These are phyloP conservation scores for Harrya chromipes DNA, from an alignment of 768 basidiomycete species.

Conservation along the genomic window DNA sequence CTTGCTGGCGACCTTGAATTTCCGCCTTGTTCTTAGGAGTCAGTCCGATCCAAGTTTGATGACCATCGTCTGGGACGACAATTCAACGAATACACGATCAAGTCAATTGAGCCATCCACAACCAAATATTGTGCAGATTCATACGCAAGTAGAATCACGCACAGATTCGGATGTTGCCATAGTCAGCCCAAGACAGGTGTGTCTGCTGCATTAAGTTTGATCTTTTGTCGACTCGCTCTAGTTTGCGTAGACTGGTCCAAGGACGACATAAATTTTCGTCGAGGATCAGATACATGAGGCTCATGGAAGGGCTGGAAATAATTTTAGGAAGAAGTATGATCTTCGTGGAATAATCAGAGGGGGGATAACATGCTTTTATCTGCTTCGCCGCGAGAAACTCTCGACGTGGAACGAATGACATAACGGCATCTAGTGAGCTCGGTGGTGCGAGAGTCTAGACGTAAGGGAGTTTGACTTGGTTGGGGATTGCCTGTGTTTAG, in stretches of 20 bases:
- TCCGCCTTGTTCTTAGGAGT: conserved; percentile 7
- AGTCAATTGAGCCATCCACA: background rate
- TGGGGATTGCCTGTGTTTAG: conserved; percentile 12
- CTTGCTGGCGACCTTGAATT: conserved; percentile 17
- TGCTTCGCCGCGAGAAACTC: background rate
- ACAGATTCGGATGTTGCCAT: background rate
- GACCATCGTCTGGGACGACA: conserved; percentile 4
- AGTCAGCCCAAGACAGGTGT: background rate
- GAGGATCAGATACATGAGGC: background rate
- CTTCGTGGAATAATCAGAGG: background rate
- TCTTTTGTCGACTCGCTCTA: background rate
- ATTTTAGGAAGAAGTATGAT: background rate
- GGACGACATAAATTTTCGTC: background rate
- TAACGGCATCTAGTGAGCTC: conserved; percentile 4
- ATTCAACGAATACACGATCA: background rate
- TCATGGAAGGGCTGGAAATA: background rate
- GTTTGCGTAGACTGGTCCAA: background rate
- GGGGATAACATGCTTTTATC: conserved; percentile 2
- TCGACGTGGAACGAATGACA: background rate
- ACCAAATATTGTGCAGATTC: background rate
- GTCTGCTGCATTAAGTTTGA: background rate
- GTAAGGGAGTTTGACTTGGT: conserved; percentile 5
- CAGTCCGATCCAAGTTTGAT: background rate
- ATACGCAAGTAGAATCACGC: no score
- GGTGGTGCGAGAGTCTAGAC: conserved; percentile 20